A percentile compares a stretch with the other conserved stretches of the same genome.
phyloP scores from a whole-genome alignment of 2,329 filamentous ascomycete genomes.

The Ilyonectria sp. region DNA sequence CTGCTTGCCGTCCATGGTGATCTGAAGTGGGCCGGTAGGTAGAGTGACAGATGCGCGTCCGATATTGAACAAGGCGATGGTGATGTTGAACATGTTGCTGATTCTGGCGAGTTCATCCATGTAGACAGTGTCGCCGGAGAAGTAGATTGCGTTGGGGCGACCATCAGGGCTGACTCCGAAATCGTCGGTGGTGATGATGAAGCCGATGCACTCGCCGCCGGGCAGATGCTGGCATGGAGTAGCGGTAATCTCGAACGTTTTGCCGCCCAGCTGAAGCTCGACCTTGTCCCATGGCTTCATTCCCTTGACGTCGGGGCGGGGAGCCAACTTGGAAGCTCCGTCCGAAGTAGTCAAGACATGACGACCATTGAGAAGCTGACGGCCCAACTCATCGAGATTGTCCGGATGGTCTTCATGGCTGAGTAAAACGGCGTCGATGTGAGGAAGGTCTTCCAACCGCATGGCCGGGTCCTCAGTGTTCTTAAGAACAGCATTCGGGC shows the following conservation, averaged over 20 bases:
- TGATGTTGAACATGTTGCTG: constrained; percentile 11
- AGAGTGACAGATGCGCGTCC: neutral
- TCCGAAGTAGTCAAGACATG: neutral
- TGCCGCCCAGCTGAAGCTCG: neutral
- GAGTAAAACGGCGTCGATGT: constrained; percentile 19
- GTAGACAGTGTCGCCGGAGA: constrained; percentile 25
- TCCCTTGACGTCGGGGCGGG: neutral
- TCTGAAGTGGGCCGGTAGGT: constrained; percentile 1
- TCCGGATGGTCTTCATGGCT: constrained; percentile 25
- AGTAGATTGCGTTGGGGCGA: constrained; percentile 20
- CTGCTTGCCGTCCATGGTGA: constrained; percentile 26
- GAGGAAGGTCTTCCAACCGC: neutral
- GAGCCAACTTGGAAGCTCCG: constrained; percentile 14
- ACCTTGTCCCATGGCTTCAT: constrained; percentile 1
- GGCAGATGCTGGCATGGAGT: constrained; percentile 3
- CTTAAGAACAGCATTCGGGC: neutral
- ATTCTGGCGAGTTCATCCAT: constrained; percentile 9
- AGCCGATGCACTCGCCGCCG: constrained; percentile 15
- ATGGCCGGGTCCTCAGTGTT: neutral
- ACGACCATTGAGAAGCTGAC: constrained; percentile 6
- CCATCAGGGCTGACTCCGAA: constrained; percentile 4
- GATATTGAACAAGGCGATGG: constrained; percentile 15
- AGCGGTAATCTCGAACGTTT: constrained; percentile 7
- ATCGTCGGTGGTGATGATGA: neutral
- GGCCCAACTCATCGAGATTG: constrained; percentile 11